phyloP scores from a whole-genome alignment of 306 rosid species.

The Vigna nakashimae region DNA sequence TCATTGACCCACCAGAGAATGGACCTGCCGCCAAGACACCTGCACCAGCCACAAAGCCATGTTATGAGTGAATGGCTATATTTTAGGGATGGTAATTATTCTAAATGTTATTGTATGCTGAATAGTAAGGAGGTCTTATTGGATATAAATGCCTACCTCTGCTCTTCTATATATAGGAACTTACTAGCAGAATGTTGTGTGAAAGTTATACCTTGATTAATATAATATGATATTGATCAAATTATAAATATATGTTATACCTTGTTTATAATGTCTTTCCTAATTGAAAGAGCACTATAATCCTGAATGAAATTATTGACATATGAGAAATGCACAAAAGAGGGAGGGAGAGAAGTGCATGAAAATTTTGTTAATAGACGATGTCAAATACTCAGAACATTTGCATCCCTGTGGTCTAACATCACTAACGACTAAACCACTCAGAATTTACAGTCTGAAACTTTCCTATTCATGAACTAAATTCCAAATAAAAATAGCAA shows the following conservation, averaged over 20 bases:
- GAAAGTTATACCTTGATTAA: not conserved
- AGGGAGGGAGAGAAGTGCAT: too few relatives aligned
- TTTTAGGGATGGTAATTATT: not conserved
- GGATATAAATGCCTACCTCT: slow-evolving; percentile 24
- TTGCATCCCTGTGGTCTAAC: too few relatives aligned
- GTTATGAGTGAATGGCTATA: not conserved
- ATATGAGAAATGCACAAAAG: too few relatives aligned
- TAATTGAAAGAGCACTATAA: too few relatives aligned
- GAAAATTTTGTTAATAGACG: too few relatives aligned
- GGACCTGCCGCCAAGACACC: too few relatives aligned
- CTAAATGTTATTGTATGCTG: not conserved
- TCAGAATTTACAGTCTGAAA: not conserved
- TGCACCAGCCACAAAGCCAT: too few relatives aligned
- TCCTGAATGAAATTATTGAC: too few relatives aligned
- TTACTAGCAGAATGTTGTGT: slow-evolving; percentile 20
- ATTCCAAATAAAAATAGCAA: not conserved
- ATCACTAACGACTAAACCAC: not conserved
- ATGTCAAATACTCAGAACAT: too few relatives aligned
- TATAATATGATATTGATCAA: not conserved
- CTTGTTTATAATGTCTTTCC: too few relatives aligned
- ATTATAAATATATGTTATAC: not conserved
- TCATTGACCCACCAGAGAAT: too few relatives aligned
- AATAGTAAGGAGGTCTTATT: not conserved
- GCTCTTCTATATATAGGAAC: slow-evolving; percentile 50
- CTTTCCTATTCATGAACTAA: slow-evolving; percentile 28